Evolutionary conservation across 495 filamentous ascomycete species (phyloP).

Genomic region (Hypoxylon fuscum): DNA sequence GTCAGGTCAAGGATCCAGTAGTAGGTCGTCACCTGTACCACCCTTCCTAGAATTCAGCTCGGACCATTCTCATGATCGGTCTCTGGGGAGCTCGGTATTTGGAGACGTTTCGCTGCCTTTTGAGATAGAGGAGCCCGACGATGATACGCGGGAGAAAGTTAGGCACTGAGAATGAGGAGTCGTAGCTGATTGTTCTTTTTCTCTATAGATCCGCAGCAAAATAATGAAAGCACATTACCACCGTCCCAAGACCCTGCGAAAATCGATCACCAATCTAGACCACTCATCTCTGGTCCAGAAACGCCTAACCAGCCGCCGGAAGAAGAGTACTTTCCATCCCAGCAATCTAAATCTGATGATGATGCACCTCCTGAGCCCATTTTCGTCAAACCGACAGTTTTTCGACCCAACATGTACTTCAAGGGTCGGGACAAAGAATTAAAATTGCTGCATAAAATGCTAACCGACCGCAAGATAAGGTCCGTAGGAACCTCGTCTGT

Average conservation of each 20-base stretch:
- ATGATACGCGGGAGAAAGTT: constrained; percentile 30
- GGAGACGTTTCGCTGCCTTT: constrained; percentile 43
- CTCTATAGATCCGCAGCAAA: constrained; percentile 47
- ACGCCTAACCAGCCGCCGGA: constrained; percentile 39
- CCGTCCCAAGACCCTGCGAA: constrained; percentile 41
- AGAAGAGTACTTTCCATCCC: constrained; percentile 43
- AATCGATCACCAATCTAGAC: constrained; percentile 45
- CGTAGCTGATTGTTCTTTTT: constrained; percentile 44
- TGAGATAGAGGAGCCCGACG: constrained; percentile 46
- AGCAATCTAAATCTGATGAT: constrained; percentile 42
- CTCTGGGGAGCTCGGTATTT: constrained; percentile 39
- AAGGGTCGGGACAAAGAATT: constrained; percentile 78
- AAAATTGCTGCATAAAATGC: constrained; percentile 69
- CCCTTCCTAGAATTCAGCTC: constrained; percentile 37
- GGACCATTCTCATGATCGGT: constrained; percentile 35
- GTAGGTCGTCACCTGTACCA: constrained; percentile 43
- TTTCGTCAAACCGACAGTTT: constrained; percentile 77
- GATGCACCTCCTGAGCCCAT: constrained; percentile 47
- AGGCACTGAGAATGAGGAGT: constrained; percentile 44
- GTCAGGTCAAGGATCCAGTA: constrained; percentile 40
- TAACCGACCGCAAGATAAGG: constrained; percentile 70
- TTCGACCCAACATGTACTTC: constrained; percentile 81
- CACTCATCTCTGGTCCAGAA: constrained; percentile 33
- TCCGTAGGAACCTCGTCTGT: constrained; percentile 72
- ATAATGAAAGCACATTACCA: constrained; percentile 50